Conservation (phyloP, 2,329 filamentous ascomycete species). For the Zymoseptoria ardabiliae region DNA sequence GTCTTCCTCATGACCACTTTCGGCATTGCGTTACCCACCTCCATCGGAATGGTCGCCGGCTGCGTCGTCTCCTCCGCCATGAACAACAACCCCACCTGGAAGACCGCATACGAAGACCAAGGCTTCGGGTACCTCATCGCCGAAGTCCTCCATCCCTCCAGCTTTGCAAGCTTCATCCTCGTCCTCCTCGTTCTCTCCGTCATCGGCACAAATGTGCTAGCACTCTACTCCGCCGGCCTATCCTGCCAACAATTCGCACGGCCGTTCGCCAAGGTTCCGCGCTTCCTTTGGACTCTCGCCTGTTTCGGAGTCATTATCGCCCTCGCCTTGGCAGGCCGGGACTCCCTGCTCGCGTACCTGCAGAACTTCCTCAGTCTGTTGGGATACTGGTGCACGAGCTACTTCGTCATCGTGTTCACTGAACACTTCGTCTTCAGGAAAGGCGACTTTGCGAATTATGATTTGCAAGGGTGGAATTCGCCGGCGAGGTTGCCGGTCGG, state of each 20-base stretch:
- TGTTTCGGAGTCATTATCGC: slow-evolving; percentile 39
- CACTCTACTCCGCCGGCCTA: slow-evolving; percentile 38
- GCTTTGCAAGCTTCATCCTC: slow-evolving; percentile 44
- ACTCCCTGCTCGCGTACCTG: slow-evolving; percentile 37
- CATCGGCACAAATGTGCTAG: slow-evolving; percentile 32
- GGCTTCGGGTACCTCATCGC: slow-evolving; percentile 44
- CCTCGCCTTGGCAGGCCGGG: slow-evolving; percentile 38
- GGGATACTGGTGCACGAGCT: slow-evolving; percentile 42
- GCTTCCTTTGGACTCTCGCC: slow-evolving; percentile 41
- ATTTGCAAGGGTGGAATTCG: slow-evolving; percentile 41
- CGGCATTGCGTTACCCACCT: slow-evolving; percentile 36
- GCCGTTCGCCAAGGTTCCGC: slow-evolving; percentile 45
- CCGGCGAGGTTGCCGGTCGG: slow-evolving; percentile 37
- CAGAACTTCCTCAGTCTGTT: slow-evolving; percentile 41
- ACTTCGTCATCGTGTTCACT: slow-evolving; percentile 40
- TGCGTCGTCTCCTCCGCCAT: slow-evolving; percentile 29
- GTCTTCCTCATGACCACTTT: slow-evolving; percentile 38
- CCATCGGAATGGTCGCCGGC: slow-evolving; percentile 41
- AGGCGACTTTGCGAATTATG: slow-evolving; percentile 35
- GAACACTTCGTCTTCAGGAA: slow-evolving; percentile 41
- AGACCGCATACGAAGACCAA: slow-evolving; percentile 35
- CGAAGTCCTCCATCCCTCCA: slow-evolving; percentile 38
- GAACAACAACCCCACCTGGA: slow-evolving; percentile 36
- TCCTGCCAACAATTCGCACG: slow-evolving; percentile 42
- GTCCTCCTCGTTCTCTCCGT: slow-evolving; percentile 31